Evolutionary conservation across 495 filamentous ascomycete genomes (phyloP).

Genomic region (Penicillium cosmopolitanum): DNA sequence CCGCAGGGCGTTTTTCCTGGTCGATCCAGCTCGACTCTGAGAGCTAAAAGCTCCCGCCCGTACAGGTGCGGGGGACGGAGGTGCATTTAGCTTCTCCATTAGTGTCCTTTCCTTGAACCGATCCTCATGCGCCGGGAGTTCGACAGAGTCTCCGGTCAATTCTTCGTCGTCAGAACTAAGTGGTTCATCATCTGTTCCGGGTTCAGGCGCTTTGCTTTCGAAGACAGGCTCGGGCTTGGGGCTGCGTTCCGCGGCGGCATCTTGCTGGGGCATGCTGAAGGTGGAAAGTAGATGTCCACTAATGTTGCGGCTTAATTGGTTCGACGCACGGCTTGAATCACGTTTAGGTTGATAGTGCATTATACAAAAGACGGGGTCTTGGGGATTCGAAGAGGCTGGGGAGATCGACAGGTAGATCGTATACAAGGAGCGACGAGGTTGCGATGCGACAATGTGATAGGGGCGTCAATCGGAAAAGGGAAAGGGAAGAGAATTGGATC

Average conservation of each 20-base stretch:
- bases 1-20: slow-evolving; percentile 3
- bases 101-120: background rate
- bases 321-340: slow-evolving; percentile 32
- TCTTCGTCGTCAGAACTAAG: slow-evolving; percentile 38
- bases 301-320: slow-evolving; percentile 16
- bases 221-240: background rate
- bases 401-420: background rate
- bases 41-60: background rate
- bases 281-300: slow-evolving; percentile 26
- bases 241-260: background rate
- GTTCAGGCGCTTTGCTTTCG: slow-evolving; percentile 2
- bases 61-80: background rate
- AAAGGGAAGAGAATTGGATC: background rate
- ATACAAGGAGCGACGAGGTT: background rate
- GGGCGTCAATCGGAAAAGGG: background rate
- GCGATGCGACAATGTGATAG: background rate
- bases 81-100: background rate
- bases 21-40: slow-evolving; percentile 10
- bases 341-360: slow-evolving; percentile 26
- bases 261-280: slow-evolving; percentile 17
- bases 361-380: slow-evolving; percentile 3
- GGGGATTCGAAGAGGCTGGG: slow-evolving; percentile 5
- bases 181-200: slow-evolving; percentile 23
- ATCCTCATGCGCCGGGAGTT: background rate
- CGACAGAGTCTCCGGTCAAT: slow-evolving; percentile 5